Evolutionary conservation across 306 rosid species (phyloP), one percentile per base, ranked within the genome.

Genomic region (Gynostemma pentaphyllum): DNA sequence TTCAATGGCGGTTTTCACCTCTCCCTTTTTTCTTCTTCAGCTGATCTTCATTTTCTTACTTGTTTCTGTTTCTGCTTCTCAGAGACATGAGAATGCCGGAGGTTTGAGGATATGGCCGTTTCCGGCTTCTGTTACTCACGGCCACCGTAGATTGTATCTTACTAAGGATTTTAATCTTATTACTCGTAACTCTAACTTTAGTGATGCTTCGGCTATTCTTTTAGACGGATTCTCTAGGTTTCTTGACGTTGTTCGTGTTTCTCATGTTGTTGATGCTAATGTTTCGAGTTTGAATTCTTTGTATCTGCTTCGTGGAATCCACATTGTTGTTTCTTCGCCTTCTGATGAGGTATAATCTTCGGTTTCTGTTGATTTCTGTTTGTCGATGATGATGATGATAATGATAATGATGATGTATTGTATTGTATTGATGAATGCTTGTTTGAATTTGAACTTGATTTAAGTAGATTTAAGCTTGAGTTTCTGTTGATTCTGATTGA

Each of bases 151-250:
- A 56, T 47, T 78, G 27, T 62, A 37, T 26, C 0, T 73, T 23
- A 32, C 62, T 2, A 69, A 23, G 47, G 75, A 78, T 28, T 73
- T 73, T 49, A 53, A 37, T 8, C 70, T 78, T 37, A 36, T 30
- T 24, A 73, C 78, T 45, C 32, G 66, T 30, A 70, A 70, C 19
- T 44, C 66, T 49, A 72, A 54, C 53, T 73, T 64, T 45, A 47
- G 13, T 27, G 82, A 78, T 64, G 72, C 45, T 60, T 73, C 78
- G 4, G 67, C 57, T 42, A 65, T 73, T 32, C 73, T 78, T 39
- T 22, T n/a, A 15, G 82, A 65, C 2, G 82, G 69, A n/a, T 78
- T 78, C 70, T 61, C 63, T 21, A 45, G 78, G 66, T 45, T 78
- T 23, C 44, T 73, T 5, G 24, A 55, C 7, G 7, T 73, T 54